These are phyloP conservation scores for Nicotiana tomentosiformis DNA, from an alignment of 257 asterid species.

Conservation along the genomic window DNA sequence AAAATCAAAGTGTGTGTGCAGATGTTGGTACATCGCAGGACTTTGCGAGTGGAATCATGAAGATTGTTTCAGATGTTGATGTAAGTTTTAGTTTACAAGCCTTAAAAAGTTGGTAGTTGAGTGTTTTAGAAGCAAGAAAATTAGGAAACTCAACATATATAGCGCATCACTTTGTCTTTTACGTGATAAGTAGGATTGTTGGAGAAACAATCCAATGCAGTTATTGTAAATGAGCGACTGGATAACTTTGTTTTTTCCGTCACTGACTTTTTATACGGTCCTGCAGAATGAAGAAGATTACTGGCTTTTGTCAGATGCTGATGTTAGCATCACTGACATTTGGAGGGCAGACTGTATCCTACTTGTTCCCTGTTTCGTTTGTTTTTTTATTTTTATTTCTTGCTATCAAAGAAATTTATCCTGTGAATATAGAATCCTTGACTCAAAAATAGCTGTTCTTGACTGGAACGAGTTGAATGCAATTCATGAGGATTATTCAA, in stretches of 20 bases:
- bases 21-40: constrained; percentile 66
- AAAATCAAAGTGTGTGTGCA: constrained; percentile 42
- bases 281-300: constrained; percentile 73
- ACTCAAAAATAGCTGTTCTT: constrained; percentile 21
- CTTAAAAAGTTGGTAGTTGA: neutral
- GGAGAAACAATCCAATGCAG: neutral
- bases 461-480: constrained; percentile 48
- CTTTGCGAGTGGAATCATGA: constrained; percentile 65
- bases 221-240: neutral
- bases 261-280: neutral
- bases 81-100: constrained; percentile 42
- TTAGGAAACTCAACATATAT: neutral
- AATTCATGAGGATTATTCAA: constrained; percentile 28
- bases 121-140: neutral
- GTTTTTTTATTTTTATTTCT: neutral
- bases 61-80: constrained; percentile 78
- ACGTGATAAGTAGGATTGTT: neutral
- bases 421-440: constrained; percentile 13
- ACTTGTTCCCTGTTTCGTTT: neutral
- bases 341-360: constrained; percentile 74
- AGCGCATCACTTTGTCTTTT: neutral
- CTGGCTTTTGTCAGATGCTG: constrained; percentile 59
- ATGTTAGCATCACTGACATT: constrained; percentile 60
- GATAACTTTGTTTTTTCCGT: neutral
- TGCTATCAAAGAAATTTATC: neutral